Evolutionary conservation across 2,329 filamentous ascomycete genomes (phyloP).

Genomic region (Epicoccum nigrum): DNA sequence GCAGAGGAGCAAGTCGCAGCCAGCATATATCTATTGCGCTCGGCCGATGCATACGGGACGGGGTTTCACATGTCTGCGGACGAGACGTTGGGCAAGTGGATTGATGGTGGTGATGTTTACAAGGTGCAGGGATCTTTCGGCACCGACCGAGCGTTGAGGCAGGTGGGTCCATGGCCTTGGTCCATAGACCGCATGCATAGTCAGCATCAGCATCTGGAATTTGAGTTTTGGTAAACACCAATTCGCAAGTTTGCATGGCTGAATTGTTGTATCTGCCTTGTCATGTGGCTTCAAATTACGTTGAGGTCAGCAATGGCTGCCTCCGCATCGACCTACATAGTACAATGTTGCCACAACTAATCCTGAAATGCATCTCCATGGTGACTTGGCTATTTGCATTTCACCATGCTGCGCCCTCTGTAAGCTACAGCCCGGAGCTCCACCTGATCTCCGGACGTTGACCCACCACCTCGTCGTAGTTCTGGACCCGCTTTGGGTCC

Average conservation of each 20-base stretch:
- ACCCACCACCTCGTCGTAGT: constrained; percentile 7
- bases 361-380: neutral
- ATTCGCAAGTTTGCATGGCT: neutral
- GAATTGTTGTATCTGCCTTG: neutral
- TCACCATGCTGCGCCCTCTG: constrained; percentile 6
- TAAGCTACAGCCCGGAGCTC: constrained; percentile 8
- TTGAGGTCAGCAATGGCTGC: neutral
- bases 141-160: constrained; percentile 3
- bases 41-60: constrained; percentile 12
- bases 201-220: constrained; percentile 16
- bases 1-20: neutral
- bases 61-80: constrained; percentile 6
- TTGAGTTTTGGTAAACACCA: neutral
- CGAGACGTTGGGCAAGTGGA: constrained; percentile 12
- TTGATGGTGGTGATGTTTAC: constrained; percentile 9
- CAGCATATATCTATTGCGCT: constrained; percentile 4
- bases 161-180: neutral
- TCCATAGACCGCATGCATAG: constrained; percentile 9
- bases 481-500: neutral
- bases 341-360: neutral
- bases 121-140: constrained; percentile 14
- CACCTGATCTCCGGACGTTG: constrained; percentile 6
- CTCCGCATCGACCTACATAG: no score
- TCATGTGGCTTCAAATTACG: neutral
- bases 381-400: constrained; percentile 5